Base-by-base conservation (phyloP, 345 rosid genomes). In the Sonneratia caseolaris region DNA sequence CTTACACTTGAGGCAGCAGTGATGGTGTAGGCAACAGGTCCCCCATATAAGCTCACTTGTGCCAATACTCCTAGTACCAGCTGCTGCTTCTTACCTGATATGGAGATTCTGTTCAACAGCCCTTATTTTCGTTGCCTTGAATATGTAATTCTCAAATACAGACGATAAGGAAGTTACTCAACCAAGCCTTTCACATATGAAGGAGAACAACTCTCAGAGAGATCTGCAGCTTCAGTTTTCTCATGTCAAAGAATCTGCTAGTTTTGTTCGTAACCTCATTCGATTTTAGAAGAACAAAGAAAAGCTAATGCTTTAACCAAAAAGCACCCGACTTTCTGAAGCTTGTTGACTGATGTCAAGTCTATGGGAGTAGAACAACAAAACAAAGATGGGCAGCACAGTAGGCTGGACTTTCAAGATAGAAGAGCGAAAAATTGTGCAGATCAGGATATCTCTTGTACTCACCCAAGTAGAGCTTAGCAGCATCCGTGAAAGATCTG, bases 401-500 rank as follows among this genome's bases (percentile, higher is more conserved):
- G 32, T 27, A 27, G 32, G 32, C 32, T 27, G 32, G 32, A 27
- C 32, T 27, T 27, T 27, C 32, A 27, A 27, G 45, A 42, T 42
- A 42, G 45, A 42, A 42, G 45, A 42, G 45, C 45, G 10, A 42
- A 42, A 42, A 18, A 27, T 27, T 9, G 37, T 35, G 5, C 21
- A 12, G 8, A 56, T 57, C 1, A 37, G 66, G 66, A 62, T 62
- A 7, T 61, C 36, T 9, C 38, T 22, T 35, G 7, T 67, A 51
- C 64, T 73, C 16, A 86, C 95, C 92, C 76, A 88, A 71, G 76
- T 81, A 81, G 38, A 84, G 21, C 45, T 72, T 74, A 48, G 84
- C 91, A 70, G 96, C 93, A 64, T 85, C 76, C 70, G 67, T 73
- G 80, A 72, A 88, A 49, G 90, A 86, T 15, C 68, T 76, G 65